These are phyloP conservation scores for Dictyostelium discoideum DNA, from an alignment of 78 protist species.

Conservation along the genomic window DNA sequence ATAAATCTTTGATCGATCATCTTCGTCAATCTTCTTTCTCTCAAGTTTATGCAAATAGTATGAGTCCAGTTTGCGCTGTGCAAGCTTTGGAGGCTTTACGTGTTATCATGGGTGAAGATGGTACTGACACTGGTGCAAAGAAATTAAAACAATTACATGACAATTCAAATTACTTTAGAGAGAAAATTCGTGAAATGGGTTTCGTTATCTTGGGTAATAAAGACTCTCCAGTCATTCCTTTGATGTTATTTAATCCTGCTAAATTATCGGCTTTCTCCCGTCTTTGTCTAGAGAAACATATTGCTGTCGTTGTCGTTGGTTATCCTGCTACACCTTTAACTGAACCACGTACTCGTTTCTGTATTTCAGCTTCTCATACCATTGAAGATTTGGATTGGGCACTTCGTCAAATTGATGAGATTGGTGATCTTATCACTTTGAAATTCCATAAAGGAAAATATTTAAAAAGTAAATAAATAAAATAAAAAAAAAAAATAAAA, in stretches of 20 bases:
- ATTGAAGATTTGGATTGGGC: conserved; percentile 91
- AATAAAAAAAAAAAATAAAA: background rate
- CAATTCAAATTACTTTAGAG: conserved; percentile 91
- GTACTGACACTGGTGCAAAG: conserved; percentile 70
- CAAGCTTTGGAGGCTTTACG: conserved; percentile 58
- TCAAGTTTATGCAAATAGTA: conserved; percentile 87
- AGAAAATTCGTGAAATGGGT: conserved; percentile 75
- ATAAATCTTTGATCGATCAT: conserved; percentile 67
- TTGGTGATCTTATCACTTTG: conserved; percentile 64
- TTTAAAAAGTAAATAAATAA: conserved; percentile 5
- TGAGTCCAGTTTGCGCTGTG: conserved; percentile 91
- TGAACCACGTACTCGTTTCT: conserved; percentile 96
- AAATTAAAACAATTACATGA: conserved; percentile 83
- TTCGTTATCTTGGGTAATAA: conserved; percentile 89
- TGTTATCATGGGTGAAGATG: conserved; percentile 82
- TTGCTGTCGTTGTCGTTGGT: conserved; percentile 99
- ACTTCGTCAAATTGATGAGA: conserved; percentile 63
- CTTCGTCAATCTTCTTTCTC: conserved; percentile 26
- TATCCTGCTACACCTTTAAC: conserved; percentile 98
- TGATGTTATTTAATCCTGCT: conserved; percentile 96
- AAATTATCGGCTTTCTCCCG: conserved; percentile 92
- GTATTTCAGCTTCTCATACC: conserved; percentile 97
- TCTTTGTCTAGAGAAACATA: conserved; percentile 82
- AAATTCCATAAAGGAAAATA: background rate
- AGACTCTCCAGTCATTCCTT: conserved; percentile 97